These are phyloP conservation scores for Thermothelomyces thermophilus DNA, from an alignment of 2,329 filamentous ascomycete genomes.

Conservation along the genomic window DNA sequence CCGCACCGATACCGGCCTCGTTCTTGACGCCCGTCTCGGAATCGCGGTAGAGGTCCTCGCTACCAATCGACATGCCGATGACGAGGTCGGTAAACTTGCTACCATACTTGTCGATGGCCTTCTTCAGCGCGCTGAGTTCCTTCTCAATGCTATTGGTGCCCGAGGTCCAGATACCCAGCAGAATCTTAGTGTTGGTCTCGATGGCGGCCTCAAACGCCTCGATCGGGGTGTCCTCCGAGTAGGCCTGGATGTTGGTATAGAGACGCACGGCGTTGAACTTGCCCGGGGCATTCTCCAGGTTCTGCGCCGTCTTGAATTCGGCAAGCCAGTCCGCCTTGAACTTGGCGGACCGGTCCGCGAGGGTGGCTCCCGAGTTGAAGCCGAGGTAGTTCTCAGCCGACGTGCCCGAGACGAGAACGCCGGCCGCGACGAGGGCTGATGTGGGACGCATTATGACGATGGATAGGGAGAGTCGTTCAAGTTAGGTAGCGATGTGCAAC, in stretches of 20 bases:
- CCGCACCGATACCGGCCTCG: conserved; percentile 53
- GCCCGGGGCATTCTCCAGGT: conserved; percentile 41
- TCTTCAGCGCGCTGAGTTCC: conserved; percentile 54
- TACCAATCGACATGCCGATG: conserved; percentile 59
- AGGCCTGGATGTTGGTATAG: conserved; percentile 61
- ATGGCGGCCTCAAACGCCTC: conserved; percentile 71
- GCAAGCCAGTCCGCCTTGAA: conserved; percentile 43
- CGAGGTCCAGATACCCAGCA: conserved; percentile 59
- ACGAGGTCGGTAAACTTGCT: conserved; percentile 48
- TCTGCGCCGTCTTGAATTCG: conserved; percentile 40
- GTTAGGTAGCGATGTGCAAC: not conserved
- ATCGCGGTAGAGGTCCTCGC: conserved; percentile 60
- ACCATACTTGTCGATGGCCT: conserved; percentile 49
- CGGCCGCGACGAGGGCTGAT: conserved; percentile 32
- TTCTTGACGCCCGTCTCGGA: conserved; percentile 56
- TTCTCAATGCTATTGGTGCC: conserved; percentile 48
- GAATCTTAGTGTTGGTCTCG: conserved; percentile 51
- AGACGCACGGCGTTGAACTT: conserved; percentile 54
- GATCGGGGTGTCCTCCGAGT: conserved; percentile 71
- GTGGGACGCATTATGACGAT: conserved; percentile 39
- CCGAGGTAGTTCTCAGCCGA: conserved; percentile 44
- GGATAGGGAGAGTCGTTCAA: not conserved
- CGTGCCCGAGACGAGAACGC: conserved; percentile 35
- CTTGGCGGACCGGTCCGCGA: conserved; percentile 44
- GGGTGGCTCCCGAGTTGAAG: conserved; percentile 47